Conservation (phyloP, 2,329 filamentous ascomycete genomes). For the Talaromyces pinophilus region DNA sequence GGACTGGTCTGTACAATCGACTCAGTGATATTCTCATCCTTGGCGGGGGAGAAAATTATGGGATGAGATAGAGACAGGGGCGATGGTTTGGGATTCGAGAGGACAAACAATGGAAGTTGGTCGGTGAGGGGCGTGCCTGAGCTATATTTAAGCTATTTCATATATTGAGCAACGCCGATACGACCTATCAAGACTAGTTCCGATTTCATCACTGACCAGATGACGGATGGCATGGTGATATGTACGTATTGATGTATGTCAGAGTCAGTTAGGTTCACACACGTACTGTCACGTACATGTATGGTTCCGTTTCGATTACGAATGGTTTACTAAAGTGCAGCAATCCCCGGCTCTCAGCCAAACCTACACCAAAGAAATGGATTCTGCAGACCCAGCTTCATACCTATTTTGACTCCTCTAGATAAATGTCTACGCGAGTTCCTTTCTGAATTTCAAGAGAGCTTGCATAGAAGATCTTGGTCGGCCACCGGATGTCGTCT, state of each 20-base stretch:
- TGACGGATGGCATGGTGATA: not conserved
- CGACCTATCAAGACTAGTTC: conserved; percentile 8
- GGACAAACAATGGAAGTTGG: not conserved
- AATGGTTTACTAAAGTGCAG: not conserved
- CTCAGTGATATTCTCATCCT: not conserved
- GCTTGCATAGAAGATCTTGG: not conserved
- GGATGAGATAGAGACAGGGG: not conserved
- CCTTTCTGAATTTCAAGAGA: not conserved
- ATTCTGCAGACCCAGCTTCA: not conserved
- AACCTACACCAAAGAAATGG: not conserved
- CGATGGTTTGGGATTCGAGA: not conserved
- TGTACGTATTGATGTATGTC: not conserved
- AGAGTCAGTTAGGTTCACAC: not conserved
- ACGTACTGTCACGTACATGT: not conserved
- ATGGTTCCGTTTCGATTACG: not conserved
- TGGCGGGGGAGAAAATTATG: not conserved
- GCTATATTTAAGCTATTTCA: conserved; percentile 2
- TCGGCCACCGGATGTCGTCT: not conserved
- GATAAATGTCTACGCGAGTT: not conserved
- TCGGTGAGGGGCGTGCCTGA: conserved; percentile 12
- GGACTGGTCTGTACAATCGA: not conserved
- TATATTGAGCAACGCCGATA: conserved; percentile 10
- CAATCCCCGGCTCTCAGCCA: not conserved
- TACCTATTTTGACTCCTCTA: not conserved
- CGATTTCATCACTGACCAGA: conserved; percentile 8